Conservation (phyloP, 345 rosid species). For the Capsella bursapastoris region DNA sequence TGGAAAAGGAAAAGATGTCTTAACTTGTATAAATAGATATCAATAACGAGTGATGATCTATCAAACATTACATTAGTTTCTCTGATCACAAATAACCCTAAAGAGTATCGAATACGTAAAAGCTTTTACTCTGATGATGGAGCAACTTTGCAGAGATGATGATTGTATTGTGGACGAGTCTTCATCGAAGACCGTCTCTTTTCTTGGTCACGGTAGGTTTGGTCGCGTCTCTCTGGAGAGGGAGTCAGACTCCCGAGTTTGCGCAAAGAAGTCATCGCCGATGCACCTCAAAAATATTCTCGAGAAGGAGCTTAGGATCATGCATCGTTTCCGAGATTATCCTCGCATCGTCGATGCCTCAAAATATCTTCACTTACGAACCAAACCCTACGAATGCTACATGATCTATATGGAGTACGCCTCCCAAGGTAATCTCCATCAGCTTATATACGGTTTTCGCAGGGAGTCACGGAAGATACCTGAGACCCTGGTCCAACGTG, state of each 20-base stretch:
- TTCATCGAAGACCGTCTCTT: background rate
- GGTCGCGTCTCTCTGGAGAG: background rate
- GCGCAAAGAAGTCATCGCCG: constrained; percentile 13
- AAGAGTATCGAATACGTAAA: background rate
- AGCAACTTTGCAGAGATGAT: background rate
- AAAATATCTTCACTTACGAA: background rate
- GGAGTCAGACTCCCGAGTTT: background rate
- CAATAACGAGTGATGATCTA: no score
- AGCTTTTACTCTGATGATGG: background rate
- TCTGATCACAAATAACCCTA: background rate
- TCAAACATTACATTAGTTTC: background rate
- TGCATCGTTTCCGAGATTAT: constrained; percentile 10
- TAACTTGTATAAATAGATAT: no score
- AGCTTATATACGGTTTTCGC: background rate
- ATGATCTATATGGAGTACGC: constrained; percentile 25
- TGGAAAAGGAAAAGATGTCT: background rate
- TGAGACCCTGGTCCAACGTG: background rate
- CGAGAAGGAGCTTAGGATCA: constrained; percentile 25
- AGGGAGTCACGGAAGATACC: background rate
- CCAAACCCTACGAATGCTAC: background rate
- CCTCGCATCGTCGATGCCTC: constrained; percentile 5
- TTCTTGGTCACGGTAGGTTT: background rate
- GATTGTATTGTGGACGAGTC: background rate
- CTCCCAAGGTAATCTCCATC: background rate
- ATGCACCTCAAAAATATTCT: background rate